Base-by-base conservation (phyloP, 805 yeast genomes). In the Candida hungchunana region DNA sequence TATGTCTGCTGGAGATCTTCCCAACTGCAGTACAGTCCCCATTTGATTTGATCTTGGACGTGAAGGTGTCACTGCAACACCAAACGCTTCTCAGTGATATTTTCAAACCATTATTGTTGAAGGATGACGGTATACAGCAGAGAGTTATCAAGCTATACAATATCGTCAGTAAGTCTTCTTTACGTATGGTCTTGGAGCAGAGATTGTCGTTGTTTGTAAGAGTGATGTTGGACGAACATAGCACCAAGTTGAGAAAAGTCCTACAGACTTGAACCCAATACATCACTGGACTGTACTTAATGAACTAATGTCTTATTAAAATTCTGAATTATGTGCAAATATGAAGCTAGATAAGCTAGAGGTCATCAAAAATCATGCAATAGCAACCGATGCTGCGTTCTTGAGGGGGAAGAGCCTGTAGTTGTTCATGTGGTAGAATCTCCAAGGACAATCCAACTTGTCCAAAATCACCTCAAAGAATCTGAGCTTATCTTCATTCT, bases 401-500 rank as follows among this genome's bases (percentile, higher is more conserved):
- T 34, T 35, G 32, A 44, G 13, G 20, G 53, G 52, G 31, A 47
- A 43, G 26, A 47, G 44, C 42, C 55, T 56, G 39, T 53, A 48
- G 15, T 50, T 49, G 19, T 63, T 58, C 75, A 74, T 67, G 20
- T 48, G 58, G 30, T 58, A 54, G 47, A 82, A 68, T 50, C 80
- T 70, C 73, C 78, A 68, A 14, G 89, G 88, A 48, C 74, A 75
- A 55, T 82, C 90, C 50, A 71, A 53, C 43, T 62, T 63, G 40
- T 68, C 82, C 55, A 82, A 59, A 26, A 67, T 65, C 16, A 82
- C 73, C 56, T 82, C 93, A 19, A 75, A 63, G 37, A 82, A 58
- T 48, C 74, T 69, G 22, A 78, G 60, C 19, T 53, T 60, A 16
- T 41, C 44, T 6, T 36, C 35, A 15, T 36, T 54, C 7, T 56